Conservation (phyloP, 129 eudicot species). For the Pseudognaphalium luteoalbum region DNA sequence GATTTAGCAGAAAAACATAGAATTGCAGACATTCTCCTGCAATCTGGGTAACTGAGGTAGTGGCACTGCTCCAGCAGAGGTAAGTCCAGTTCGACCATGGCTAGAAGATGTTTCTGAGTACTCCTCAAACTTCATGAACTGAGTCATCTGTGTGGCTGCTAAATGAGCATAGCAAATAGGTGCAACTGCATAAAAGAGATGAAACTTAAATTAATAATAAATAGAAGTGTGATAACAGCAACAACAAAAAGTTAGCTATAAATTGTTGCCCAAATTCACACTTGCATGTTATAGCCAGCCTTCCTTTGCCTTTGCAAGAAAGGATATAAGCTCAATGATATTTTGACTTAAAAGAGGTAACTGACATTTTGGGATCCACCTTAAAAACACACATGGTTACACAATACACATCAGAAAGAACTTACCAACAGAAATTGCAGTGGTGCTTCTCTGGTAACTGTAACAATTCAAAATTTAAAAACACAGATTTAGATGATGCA, state of each 20-base stretch:
- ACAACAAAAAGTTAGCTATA: background rate
- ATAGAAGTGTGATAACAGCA: background rate
- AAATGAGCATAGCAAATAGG: slow-evolving; percentile 79
- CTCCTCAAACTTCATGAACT: slow-evolving; percentile 75
- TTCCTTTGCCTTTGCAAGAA: background rate
- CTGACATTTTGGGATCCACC: background rate
- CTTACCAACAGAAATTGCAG: slow-evolving; percentile 89
- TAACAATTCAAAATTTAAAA: slow-evolving; percentile 6
- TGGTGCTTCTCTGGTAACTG: slow-evolving; percentile 93
- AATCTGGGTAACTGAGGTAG: slow-evolving; percentile 64
- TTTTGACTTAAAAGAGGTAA: background rate
- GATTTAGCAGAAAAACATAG: slow-evolving; percentile 76
- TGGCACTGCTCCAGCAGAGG: slow-evolving; percentile 53
- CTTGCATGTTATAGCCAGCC: background rate
- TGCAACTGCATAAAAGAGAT: slow-evolving; percentile 43
- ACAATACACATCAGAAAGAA: background rate
- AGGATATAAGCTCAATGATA: too few relatives aligned
- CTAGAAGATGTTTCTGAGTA: slow-evolving; percentile 60
- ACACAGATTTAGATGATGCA: background rate
- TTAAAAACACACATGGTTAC: background rate
- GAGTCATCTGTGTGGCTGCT: slow-evolving; percentile 75
- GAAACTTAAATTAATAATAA: background rate
- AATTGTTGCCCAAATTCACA: background rate
- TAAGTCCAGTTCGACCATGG: slow-evolving; percentile 53
- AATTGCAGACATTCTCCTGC: slow-evolving; percentile 44